Evolutionary conservation across 441 rosid genomes (phyloP), one percentile per base, ranked within the genome.

Genomic region (Pelargonium myrrhifolium): DNA sequence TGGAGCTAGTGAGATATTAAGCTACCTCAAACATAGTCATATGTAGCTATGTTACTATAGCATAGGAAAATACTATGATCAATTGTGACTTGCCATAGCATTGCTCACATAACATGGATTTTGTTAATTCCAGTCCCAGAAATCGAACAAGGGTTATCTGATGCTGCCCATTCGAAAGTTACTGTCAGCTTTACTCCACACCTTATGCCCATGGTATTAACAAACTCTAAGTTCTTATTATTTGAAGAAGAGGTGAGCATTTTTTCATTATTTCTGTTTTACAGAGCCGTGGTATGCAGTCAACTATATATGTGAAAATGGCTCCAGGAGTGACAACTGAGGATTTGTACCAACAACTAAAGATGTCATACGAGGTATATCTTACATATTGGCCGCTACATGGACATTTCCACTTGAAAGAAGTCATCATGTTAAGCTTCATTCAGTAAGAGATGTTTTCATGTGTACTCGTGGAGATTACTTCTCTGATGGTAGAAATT

Each of bases 171-270:
- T 64, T 85, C 93, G 63, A 82, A 90, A 85, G 72, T 94, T 70
- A 92, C 85, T 3, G 90, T 92, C 78, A 92, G 99, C 84, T 89
- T 94, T 74, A 94, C 99, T 47, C 99, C 99, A 6, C 99, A 94
- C 82, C 82, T 94, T 71, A 94, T 92, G 94, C 97, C 97, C 72
- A 91, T 91, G 99, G 97, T 91, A 31, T 58, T 45, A 14, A 55
- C 31, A 72, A 58, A 45, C 62, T 62, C 21, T 40, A 35, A 63
- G 15, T 21, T 72, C 60, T 64, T 17, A 65, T 73, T 65, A 51
- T 74, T 15, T 65, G 10, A 39, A 43, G 62, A 67, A 9, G 21
- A 68, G 28, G 43, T 24, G 43, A 66, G 11, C n/a, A 2, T 35
- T 28, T 49, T 20, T 47, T 43, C 66, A 55, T 28, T 68, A 66